Evolutionary conservation across 2,329 filamentous ascomycete species (phyloP), one percentile per base, ranked within the genome.

Genomic region (Fusarium oxysporum): DNA sequence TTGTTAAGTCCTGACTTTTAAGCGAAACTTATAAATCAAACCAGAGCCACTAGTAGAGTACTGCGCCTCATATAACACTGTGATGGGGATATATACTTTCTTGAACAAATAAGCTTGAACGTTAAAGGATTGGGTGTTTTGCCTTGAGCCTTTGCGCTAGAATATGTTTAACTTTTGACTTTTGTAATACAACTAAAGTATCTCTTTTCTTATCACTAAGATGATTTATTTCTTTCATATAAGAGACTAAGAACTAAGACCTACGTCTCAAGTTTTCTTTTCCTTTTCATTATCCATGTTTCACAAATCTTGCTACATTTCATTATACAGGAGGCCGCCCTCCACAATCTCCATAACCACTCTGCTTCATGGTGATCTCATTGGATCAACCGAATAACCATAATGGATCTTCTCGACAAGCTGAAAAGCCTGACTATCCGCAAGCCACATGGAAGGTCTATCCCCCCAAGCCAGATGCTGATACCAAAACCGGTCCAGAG

Each of bases 401-500:
- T 2, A 5, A 23, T 23, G 47, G 13, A 1, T 13, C n/a, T 50
- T 17, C 11, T 50, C n/a, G n/a, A 2, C 5, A 50, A 33, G n/a
- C 30, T 50, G n/a, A 23, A 9, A 23, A 50, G n/a, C 6, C 1
- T 50, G 4, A 12, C 12, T 33, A 1, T n/a, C 28, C 8, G 47
- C 30, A 7, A 3, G 30, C 8, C 12, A 5, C 16, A 10, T 33
- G 16, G 13, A 23, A 33, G 2, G 10, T 13, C 47, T 32, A 3
- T 12, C 5, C 6, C 21, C 5, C 8, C 17, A 11, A 23, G 5
- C 19, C 30, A 33, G 3, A 23, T 23, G 4, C 21, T 16, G 30
- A 33, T 6, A 19, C 8, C n/a, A 33, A 19, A 10, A 4, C 2
- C 4, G 8, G 47, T 19, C 16, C 0, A 3, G 2, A 33, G 6